Base-by-base conservation (phyloP, 306 rosid genomes). In the Gastrolobium villosum region DNA sequence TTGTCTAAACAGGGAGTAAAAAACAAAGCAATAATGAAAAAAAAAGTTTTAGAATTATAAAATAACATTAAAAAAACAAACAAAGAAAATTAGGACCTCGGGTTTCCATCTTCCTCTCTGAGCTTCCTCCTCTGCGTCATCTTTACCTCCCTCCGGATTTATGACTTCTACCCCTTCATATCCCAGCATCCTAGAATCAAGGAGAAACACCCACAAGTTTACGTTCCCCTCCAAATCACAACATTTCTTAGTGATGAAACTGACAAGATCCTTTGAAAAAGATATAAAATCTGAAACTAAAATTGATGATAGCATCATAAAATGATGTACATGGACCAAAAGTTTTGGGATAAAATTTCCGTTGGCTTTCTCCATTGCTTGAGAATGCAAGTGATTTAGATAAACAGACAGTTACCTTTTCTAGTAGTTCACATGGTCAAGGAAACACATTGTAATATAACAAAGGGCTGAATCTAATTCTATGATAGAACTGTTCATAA, bases 91-190 rank as follows among this genome's bases (percentile, higher is more conserved):
- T 70, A 60, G 31, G 50, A 92, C 97, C 93, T 92, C 97, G 65
- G 85, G 82, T 74, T 83, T 92, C 94, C 94, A 92, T 87, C 97
- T 85, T 84, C 97, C 97, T 78, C 72, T 88, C 6, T 82, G 79
- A 75, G 97, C 93, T 87, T 92, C 97, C 87, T 87, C 91, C 59
- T 86, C 97, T 26, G 91, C 90, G 66, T 92, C 97, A 45, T 90
- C 97, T 75, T 86, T 82, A 43, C 97, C 91, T 59, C 97, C 97
- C 11, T 92, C 97, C 0, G 94, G 97, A 81, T 90, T 90, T 74
- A 92, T 87, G 56, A 92, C 93, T 85, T 92, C 94, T 5, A 92
- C 81, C 49, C 94, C 97, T 82, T 91, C 97, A 68, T 86, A 75
- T 75, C 92, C 94, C 31, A 77, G 14, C 3, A 83, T 34, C 52